Conservation (phyloP, 805 yeast species). For the Cyberlindnera japonica region DNA sequence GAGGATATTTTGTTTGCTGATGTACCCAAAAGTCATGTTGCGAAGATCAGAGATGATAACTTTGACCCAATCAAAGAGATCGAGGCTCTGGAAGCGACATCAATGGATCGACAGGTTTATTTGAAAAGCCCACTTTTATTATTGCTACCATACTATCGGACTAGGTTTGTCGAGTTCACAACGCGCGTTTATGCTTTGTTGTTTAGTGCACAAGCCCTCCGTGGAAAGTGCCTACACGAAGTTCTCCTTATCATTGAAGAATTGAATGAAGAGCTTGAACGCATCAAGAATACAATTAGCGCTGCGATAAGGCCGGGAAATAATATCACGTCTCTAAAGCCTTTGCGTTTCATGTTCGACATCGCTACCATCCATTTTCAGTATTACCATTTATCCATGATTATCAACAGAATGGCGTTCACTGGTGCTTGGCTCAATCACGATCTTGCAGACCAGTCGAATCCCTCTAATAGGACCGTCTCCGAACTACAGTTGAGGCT, state of each 20-base stretch:
- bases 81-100: constrained; percentile 1
- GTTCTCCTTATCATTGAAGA: constrained; percentile 18
- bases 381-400: constrained; percentile 19
- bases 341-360: constrained; percentile 9
- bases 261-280: constrained; percentile 18
- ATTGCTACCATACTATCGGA: constrained; percentile 10
- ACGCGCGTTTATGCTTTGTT: constrained; percentile 18
- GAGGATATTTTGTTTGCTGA: constrained; percentile 12
- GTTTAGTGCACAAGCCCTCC: constrained; percentile 20
- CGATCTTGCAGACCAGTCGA: constrained; percentile 10
- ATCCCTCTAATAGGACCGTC: not conserved
- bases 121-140: constrained; percentile 8
- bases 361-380: constrained; percentile 19
- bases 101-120: constrained; percentile 6
- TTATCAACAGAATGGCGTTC: constrained; percentile 28
- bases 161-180: constrained; percentile 11
- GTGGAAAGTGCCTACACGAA: constrained; percentile 16
- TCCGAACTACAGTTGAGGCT: constrained; percentile 17
- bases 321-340: constrained; percentile 4
- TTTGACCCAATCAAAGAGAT: constrained; percentile 4
- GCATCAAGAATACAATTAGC: constrained; percentile 12
- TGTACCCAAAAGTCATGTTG: not conserved
- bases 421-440: constrained; percentile 25
- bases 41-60: constrained; percentile 6
- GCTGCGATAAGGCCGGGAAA: constrained; percentile 13